Base-by-base conservation (phyloP, 1,284 basidiomycete species). In the Kwoniella shivajii region DNA sequence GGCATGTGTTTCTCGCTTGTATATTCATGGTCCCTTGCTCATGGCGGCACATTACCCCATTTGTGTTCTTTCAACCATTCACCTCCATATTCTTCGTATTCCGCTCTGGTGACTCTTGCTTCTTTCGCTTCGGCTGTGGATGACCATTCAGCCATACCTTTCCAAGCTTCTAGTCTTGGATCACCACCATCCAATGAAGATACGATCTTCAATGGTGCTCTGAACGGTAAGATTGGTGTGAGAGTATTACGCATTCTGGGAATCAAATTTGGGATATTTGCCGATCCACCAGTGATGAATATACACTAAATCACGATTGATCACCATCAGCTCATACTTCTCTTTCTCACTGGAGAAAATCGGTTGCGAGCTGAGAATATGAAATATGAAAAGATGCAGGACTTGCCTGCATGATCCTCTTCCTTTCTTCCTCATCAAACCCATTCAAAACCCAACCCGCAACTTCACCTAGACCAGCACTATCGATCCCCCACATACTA, bases 21-120 rank as follows among this genome's bases (percentile, higher is more conserved):
- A 10, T 39, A 22, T 16, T 18, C 16, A 10, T 18, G 14, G 16
- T 39, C 31, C 14, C 29, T 6, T 31, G n/a, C 20, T 31, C 27
- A 70, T 33, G 70, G 71, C 42, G 67, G 57, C 14, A 72, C 69
- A 54, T 81, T 80, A 0, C 80, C 77, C 77, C 79, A 80, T 3
- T 64, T 67, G 67, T 83, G 81, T 59, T 82, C 82, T 66, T 81
- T 81, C 65, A 83, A 71, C 73, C 78, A 83, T 54, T 98, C 94
- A 2, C 86, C 85, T 0, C 96, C 96, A 79, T 86, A 85, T 76
- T 99, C 96, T 3, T 93, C 86, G 65, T 97, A 99, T 69, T 96
- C 90, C 4, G 83, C 84, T 66, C 82, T 84, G 3, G 88, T 90
- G 42, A 84, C 74, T 34, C 89, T 82, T 0, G 85, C 82, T 20